Conservation (phyloP, 179 eudicot genomes). For the Camellia oleifera region DNA sequence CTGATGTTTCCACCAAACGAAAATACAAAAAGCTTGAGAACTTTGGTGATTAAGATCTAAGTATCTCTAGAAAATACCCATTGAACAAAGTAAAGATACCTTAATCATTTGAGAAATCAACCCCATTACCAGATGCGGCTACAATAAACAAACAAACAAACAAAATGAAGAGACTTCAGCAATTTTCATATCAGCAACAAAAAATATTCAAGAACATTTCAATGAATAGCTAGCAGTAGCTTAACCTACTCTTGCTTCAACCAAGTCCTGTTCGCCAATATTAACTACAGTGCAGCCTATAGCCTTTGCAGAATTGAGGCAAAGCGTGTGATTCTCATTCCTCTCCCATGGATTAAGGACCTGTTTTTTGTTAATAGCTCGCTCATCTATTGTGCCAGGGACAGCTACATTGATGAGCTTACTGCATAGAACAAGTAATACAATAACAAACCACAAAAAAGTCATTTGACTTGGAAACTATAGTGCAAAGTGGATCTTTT, state of each 20-base stretch:
- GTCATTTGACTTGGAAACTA: neutral
- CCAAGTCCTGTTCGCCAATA: constrained; percentile 74
- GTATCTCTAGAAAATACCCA: neutral
- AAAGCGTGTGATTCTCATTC: constrained; percentile 79
- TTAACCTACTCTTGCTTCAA: constrained; percentile 73
- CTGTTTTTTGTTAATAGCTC: constrained; percentile 68
- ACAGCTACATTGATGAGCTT: constrained; percentile 87
- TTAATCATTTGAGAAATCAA: constrained; percentile 79
- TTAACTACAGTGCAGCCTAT: constrained; percentile 90
- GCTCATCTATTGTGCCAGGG: constrained; percentile 84
- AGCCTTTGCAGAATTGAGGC: constrained; percentile 87
- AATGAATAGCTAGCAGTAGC: neutral
- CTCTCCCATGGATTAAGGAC: constrained; percentile 79
- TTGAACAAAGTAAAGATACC: constrained; percentile 33
- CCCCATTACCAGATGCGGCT: constrained; percentile 81
- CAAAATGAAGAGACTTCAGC: constrained; percentile 14
- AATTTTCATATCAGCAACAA: neutral
- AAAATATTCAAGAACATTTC: neutral
- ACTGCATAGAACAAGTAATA: constrained; percentile 36
- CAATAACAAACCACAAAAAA: constrained; percentile 1
- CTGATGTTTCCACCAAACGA: constrained; percentile 27
- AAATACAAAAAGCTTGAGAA: neutral
- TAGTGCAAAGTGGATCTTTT: neutral
- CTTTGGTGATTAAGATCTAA: neutral
- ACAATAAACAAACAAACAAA: constrained; percentile 22